Conservation (phyloP, 1,139 yeast species). For the Kodamaea arcana region DNA sequence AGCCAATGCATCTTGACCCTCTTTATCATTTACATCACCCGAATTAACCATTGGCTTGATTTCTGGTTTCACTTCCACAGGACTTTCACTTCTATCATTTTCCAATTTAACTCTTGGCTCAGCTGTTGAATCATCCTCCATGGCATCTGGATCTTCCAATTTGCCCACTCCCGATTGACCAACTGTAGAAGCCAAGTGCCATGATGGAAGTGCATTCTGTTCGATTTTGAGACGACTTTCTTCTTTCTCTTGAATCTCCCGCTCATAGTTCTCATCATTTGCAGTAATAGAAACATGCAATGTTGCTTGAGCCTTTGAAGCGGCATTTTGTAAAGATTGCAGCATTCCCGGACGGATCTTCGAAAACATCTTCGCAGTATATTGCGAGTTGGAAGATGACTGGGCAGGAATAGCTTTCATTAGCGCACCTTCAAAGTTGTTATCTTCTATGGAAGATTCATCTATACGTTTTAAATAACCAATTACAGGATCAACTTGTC, state of each 20-base stretch:
- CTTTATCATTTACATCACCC: constrained; percentile 43
- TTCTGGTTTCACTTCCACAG: not conserved
- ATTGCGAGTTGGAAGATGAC: constrained; percentile 60
- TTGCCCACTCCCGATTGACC: constrained; percentile 54
- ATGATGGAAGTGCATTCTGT: constrained; percentile 92
- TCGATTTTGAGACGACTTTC: constrained; percentile 70
- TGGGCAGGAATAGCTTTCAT: constrained; percentile 82
- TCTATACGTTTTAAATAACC: constrained; percentile 81
- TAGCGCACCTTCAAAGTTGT: constrained; percentile 77
- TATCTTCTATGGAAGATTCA: constrained; percentile 80
- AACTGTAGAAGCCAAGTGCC: constrained; percentile 92
- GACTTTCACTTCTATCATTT: constrained; percentile 5
- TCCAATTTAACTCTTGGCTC: constrained; percentile 13
- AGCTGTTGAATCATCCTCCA: constrained; percentile 5
- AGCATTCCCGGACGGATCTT: constrained; percentile 25
- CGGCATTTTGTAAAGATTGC: constrained; percentile 33
- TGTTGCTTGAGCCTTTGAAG: constrained; percentile 59
- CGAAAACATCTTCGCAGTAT: constrained; percentile 41
- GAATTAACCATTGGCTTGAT: constrained; percentile 10
- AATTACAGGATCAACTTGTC: constrained; percentile 85
- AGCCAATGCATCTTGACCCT: constrained; percentile 73
- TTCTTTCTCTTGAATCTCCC: constrained; percentile 64
- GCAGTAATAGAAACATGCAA: constrained; percentile 90
- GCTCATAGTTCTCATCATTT: constrained; percentile 73
- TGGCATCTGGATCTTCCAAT: constrained; percentile 39